Evolutionary conservation across 1,284 basidiomycete genomes (phyloP), one percentile per base, ranked within the genome.

Genomic region (Ceratobasidium papillatum): DNA sequence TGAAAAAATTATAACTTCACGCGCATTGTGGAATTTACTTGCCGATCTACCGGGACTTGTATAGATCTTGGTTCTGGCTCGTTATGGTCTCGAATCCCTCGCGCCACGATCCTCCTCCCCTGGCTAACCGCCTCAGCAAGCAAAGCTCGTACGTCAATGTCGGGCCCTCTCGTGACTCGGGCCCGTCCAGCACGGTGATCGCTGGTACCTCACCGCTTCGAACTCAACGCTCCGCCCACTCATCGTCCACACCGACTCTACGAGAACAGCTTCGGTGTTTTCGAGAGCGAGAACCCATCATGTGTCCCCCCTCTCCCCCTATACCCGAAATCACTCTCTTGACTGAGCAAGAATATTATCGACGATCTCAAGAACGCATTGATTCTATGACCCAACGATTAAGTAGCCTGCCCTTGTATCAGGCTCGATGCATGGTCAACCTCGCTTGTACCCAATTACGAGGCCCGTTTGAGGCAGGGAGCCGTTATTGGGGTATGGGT

Each of bases 261-360:
- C 65, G 52, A 17, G 68, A 71, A 9, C 59, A 71, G 30, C 34
- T 58, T 3, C 36, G 54, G 12, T 59, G 54, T 22, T 59, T 71
- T 25, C 41, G 38, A 14, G 38, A 58, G 25, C 54, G 52, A 9
- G 51, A 54, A 7, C 54, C 43, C 27, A n/a, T 71, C 22, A 17
- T 71, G 41, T 71, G 68, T 19, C 68, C 68, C 11, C 19, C 68
- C 7, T 71, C 68, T 8, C 68, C 68, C 3, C 68, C 54, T 12
- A 54, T 30, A 22, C 68, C 54, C 12, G 52, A 59, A 30, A n/a
- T 38, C 14, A 17, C 54, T n/a, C 41, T 47, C 3, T 27, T 59
- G n/a, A 71, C 19, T 17, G 68, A 59, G 43, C 54, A 71, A 34
- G 68, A 71, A 25, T 43, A 27, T n/a, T 14, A 19, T 9, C n/a